Base-by-base conservation (phyloP, 495 filamentous ascomycete genomes). In the Aspergillus homomorphus region DNA sequence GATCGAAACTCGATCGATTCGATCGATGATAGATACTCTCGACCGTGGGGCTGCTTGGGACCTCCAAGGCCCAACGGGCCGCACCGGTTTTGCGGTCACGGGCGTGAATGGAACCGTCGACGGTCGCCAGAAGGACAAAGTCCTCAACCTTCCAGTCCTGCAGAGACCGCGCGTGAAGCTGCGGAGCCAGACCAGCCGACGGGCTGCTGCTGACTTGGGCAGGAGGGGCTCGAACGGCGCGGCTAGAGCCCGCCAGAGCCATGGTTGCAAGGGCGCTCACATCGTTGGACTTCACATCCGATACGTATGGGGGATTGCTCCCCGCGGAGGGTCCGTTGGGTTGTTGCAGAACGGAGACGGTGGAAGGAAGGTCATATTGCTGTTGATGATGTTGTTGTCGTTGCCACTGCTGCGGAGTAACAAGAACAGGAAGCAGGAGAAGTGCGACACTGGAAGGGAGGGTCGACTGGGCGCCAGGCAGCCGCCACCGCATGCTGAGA, bases 71-170 rank as follows among this genome's bases (percentile, higher is more conserved):
- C 94, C 94, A 98, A 70, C 83, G 87, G 57, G 85, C 80, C 46
- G 86, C 75, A 51, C 94, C 94, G 57, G 85, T 92, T 69, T 89
- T 89, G 63, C 94, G 83, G 77, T 97, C 91, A 76, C 86, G 84
- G 68, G 95, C 94, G 80, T 96, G 89, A 71, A 98, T 84, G 60
- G 89, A 89, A 78, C 94, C 94, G 80, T 98, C 91, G 80, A 98
- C 88, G 83, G 95, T 98, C 89, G 95, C 92, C 88, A 98, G 78
- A 79, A 98, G 89, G 73, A 98, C 89, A 85, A 97, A 95, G 78
- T 98, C 92, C 89, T 98, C 93, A 76, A 96, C 92, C 85, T 96
- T 90, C 92, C 92, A 98, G 70, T 97, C 94, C 83, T 95, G 88
- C 82, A 98, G 75, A 75, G 86, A 92, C 84, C 92, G 92, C 91